phyloP scores from a whole-genome alignment of 306 rosid genomes.

The Fragaria vesca region DNA sequence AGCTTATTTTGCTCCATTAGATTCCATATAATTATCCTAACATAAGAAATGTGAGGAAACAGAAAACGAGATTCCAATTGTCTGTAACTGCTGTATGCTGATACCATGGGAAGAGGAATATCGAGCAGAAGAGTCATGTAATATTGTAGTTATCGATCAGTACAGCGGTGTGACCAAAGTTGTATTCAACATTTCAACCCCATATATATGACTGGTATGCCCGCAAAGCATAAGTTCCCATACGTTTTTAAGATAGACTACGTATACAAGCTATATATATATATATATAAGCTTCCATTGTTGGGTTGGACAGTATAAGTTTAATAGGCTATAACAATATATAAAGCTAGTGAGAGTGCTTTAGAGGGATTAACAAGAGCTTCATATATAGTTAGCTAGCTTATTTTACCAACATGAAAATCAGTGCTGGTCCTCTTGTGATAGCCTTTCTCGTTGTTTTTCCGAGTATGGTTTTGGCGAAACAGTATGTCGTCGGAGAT shows the following conservation, averaged over 20 bases:
- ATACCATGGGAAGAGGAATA: not conserved
- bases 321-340: not conserved
- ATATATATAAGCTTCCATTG: not conserved
- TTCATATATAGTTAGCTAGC: not conserved
- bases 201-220: not conserved
- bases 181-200: not conserved
- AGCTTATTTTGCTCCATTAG: too few species aligned
- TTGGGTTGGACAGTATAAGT: not conserved
- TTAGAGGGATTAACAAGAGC: not conserved
- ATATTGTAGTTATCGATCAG: not conserved
- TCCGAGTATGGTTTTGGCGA: slow-evolving; percentile 4
- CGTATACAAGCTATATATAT: not conserved
- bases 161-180: slow-evolving; percentile 6
- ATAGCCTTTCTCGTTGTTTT: not conserved
- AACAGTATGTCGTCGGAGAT: slow-evolving; percentile 6
- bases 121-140: not conserved
- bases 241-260: not conserved
- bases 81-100: too few species aligned
- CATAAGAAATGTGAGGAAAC: too few species aligned
- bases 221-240: not conserved
- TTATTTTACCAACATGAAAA: not conserved
- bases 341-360: not conserved
- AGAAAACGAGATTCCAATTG: too few species aligned
- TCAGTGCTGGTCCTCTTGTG: not conserved
- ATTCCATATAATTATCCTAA: too few species aligned